Evolutionary conservation across 768 basidiomycete species (phyloP).

Genomic region (Macrolepiota albuminosa): DNA sequence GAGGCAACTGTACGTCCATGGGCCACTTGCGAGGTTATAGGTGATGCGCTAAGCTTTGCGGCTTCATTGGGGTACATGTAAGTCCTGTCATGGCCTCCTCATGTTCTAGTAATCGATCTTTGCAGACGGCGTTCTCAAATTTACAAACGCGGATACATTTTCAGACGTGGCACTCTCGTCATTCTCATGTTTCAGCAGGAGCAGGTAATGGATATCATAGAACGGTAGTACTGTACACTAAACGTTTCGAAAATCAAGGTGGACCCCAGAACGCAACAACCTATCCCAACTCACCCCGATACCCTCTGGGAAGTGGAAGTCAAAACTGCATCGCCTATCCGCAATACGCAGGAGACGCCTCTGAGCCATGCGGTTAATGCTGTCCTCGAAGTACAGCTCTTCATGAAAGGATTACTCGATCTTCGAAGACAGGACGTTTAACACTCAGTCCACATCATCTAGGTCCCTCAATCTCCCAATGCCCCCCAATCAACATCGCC

Average conservation of each 20-base stretch:
- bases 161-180: constrained; percentile 62
- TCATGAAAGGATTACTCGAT: constrained; percentile 84
- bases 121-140: constrained; percentile 65
- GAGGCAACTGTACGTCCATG: constrained; percentile 86
- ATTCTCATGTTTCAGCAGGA: constrained; percentile 88
- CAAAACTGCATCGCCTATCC: constrained; percentile 73
- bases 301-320: constrained; percentile 89
- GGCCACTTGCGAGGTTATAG: constrained; percentile 73
- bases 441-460: constrained; percentile 11
- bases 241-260: constrained; percentile 38
- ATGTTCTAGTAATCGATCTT: neutral
- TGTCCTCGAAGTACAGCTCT: constrained; percentile 72
- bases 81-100: constrained; percentile 18
- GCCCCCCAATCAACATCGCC: constrained; percentile 52
- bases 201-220: constrained; percentile 40
- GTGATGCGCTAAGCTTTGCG: constrained; percentile 78
- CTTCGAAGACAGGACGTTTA: constrained; percentile 69
- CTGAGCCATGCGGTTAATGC: constrained; percentile 67
- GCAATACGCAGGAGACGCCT: constrained; percentile 74
- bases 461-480: constrained; percentile 24
- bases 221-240: constrained; percentile 3
- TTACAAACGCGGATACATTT: constrained; percentile 78
- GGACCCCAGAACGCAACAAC: constrained; percentile 69
- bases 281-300: constrained; percentile 72
- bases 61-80: constrained; percentile 75